Conservation (phyloP, 805 yeast species). For the Torulaspora indica region DNA sequence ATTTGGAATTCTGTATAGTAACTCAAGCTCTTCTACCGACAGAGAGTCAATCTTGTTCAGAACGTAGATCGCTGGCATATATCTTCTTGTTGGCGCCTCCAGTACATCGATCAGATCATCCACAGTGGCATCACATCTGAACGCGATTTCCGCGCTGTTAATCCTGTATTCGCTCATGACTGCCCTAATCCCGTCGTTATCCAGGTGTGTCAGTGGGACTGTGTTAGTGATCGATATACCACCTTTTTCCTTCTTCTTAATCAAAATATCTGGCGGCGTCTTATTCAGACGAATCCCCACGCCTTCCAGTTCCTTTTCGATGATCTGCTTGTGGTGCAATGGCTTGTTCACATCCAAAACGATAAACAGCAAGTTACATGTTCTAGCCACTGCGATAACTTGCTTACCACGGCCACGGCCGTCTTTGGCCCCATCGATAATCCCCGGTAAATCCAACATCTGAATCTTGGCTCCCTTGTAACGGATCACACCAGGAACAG, state of each 20-base stretch:
- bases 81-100: constrained; percentile 84
- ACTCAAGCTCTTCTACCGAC: constrained; percentile 86
- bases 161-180: constrained; percentile 94
- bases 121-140: constrained; percentile 96
- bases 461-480: constrained; percentile 97
- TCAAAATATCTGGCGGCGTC: constrained; percentile 85
- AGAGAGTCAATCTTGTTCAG: constrained; percentile 94
- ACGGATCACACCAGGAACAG: constrained; percentile 94
- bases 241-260: constrained; percentile 92
- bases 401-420: constrained; percentile 93
- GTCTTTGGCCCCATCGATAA: constrained; percentile 86
- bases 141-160: constrained; percentile 92
- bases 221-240: constrained; percentile 93
- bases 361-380: constrained; percentile 88
- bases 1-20: constrained; percentile 87
- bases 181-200: constrained; percentile 89
- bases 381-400: constrained; percentile 98
- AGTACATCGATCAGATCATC: constrained; percentile 94
- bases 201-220: constrained; percentile 85
- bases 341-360: constrained; percentile 97
- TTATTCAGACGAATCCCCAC: constrained; percentile 93
- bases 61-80: constrained; percentile 93
- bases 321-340: constrained; percentile 85
- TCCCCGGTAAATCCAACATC: constrained; percentile 89
- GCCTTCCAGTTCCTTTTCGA: constrained; percentile 94